Base-by-base conservation (phyloP, 2,329 filamentous ascomycete genomes). In the Cercospora zeae-maydis region DNA sequence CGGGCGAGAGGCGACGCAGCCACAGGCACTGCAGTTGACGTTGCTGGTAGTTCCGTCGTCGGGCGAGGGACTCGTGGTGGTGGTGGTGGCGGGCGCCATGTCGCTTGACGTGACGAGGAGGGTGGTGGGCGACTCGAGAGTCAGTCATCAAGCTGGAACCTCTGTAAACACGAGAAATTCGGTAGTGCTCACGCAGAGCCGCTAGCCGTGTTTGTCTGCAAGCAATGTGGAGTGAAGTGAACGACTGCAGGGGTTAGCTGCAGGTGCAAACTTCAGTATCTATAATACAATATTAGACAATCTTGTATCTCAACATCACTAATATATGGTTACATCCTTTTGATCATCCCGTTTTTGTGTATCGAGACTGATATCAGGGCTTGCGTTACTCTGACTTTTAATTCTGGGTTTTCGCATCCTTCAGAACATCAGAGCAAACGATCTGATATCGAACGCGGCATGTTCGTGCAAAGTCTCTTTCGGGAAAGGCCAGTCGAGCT, bases 391-490 rank as follows among this genome's bases (percentile, higher is more conserved):
- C 19, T 3, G 5, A n/a, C 5, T 24, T n/a, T 24, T 24, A 7
- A 6, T 24, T 34, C 9, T 13, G 1, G 24, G 9, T 7, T 27
- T 27, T 27, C 24, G 21, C 1, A 27, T 33, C 6, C 24, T 45
- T 49, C 49, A 63, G 24, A 63, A 53, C 57, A 63, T 60, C n/a
- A 63, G 58, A 16, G 62, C 62, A 19, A 63, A 63, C n/a, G 47
- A 42, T 34, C 59, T 42, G 10, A 63, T 47, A 21, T 63, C 62
- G 13, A 42, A 63, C 7, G 52, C 39, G 8, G 54, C 62, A 14
- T 61, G 45, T 36, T 63, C 62, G 16, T 63, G 52, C 13, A 59
- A 51, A 7, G 53, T 21, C 14, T 59, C 58, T 27, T 61, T 60
- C 3, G 57, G 58, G 14, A 63, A 58, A 4, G 62, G 62, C 62